Percentiles rank a stretch among this genome's conserved stretches.
Conservation (phyloP, 345 rosid genomes). For the Lepidium aucheri region DNA sequence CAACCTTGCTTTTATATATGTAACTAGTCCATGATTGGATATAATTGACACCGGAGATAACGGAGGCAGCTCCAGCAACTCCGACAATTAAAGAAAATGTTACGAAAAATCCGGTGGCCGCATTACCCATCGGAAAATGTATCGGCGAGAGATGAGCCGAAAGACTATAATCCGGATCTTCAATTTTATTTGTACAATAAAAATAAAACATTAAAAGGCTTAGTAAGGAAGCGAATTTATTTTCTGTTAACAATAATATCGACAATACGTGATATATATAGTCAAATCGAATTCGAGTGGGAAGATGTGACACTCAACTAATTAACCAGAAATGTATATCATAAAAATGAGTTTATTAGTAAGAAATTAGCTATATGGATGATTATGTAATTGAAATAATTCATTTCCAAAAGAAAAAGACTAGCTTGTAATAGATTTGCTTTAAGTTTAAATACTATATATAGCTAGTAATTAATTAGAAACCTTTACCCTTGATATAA, state of each 20-base stretch:
- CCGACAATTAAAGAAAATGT: conserved; percentile 74
- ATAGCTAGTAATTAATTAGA: too few species aligned
- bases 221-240: too few species aligned
- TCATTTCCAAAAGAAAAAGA: not conserved
- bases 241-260: too few species aligned
- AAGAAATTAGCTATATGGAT: not conserved
- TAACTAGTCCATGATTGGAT: conserved; percentile 60
- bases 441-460: too few species aligned
- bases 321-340: too few species aligned
- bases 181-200: not conserved
- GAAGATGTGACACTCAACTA: too few species aligned
- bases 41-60: conserved; percentile 56
- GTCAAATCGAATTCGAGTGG: too few species aligned
- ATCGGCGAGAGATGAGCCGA: conserved; percentile 93
- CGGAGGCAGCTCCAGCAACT: conserved; percentile 79
- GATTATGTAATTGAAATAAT: not conserved
- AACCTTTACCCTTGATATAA: too few species aligned
- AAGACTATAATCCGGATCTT: conserved; percentile 62
- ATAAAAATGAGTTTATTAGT: not conserved
- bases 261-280: too few species aligned
- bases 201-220: not conserved
- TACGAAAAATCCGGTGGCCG: conserved; percentile 92
- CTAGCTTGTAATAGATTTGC: not conserved
- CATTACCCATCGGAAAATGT: conserved; percentile 90
- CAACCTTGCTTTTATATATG: too few species aligned